Percentiles rank a stretch among this genome's conserved stretches.
Evolutionary conservation across 108 stramenopile species (phyloP).

Genomic region (Nitzschia putrida): DNA sequence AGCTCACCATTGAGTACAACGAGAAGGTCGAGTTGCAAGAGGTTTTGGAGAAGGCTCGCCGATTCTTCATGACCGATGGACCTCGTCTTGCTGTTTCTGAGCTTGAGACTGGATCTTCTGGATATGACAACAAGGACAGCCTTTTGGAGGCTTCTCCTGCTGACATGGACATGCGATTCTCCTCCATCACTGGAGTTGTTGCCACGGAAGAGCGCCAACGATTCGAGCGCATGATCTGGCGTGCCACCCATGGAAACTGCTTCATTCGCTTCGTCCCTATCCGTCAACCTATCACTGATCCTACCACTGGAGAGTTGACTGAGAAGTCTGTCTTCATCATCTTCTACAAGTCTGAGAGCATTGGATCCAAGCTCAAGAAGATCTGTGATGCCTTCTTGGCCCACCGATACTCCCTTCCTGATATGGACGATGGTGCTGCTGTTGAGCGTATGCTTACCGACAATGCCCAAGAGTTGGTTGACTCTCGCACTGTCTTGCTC

Average conservation of each 20-base stretch:
- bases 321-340: constrained; percentile 96
- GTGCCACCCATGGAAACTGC: constrained; percentile 95
- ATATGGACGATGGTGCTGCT: constrained; percentile 87
- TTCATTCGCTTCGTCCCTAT: constrained; percentile 95
- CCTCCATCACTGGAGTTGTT: constrained; percentile 93
- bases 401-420: constrained; percentile 92
- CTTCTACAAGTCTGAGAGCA: constrained; percentile 93
- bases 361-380: constrained; percentile 95
- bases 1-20: constrained; percentile 95
- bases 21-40: constrained; percentile 96
- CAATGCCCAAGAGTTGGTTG: constrained; percentile 87
- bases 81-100: constrained; percentile 83
- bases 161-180: constrained; percentile 94
- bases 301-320: constrained; percentile 69
- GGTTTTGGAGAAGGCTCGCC: constrained; percentile 91
- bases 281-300: constrained; percentile 89
- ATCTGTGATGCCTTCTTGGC: constrained; percentile 96
- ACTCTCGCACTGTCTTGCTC: constrained; percentile 86
- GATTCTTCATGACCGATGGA: constrained; percentile 89
- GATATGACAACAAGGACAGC: constrained; percentile 40
- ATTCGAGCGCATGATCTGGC: constrained; percentile 98
- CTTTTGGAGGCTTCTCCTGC: constrained; percentile 58
- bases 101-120: constrained; percentile 36
- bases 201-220: constrained; percentile 85
- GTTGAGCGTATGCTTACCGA: constrained; percentile 85